Evolutionary conservation across 495 filamentous ascomycete genomes (phyloP).

Genomic region (Sordaria brevicollis): DNA sequence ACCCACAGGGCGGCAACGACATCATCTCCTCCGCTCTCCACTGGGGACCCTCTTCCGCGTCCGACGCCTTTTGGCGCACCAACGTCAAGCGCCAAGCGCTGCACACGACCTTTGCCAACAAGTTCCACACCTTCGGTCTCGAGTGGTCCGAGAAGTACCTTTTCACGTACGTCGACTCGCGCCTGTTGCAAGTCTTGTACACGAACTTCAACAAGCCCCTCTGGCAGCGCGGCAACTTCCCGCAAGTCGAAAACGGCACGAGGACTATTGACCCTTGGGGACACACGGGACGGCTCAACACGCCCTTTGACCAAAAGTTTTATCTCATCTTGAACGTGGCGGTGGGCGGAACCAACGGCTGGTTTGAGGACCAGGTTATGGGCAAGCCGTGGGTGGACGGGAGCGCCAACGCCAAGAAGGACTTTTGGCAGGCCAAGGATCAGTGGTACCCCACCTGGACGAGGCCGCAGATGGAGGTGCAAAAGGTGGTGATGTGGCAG

Average conservation of each 20-base stretch:
- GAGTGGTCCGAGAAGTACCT: constrained; percentile 86
- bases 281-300: constrained; percentile 47
- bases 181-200: constrained; percentile 70
- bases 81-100: constrained; percentile 66
- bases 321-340: constrained; percentile 76
- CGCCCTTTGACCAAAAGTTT: constrained; percentile 74
- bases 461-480: constrained; percentile 56
- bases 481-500: constrained; percentile 72
- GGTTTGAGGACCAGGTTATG: constrained; percentile 60
- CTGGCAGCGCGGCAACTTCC: constrained; percentile 68
- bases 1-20: constrained; percentile 68
- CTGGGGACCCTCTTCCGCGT: constrained; percentile 56
- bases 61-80: constrained; percentile 67
- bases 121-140: constrained; percentile 64
- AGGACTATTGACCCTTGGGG: constrained; percentile 57
- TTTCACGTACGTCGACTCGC: constrained; percentile 75
- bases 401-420: constrained; percentile 50
- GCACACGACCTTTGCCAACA: constrained; percentile 60
- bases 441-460: constrained; percentile 72
- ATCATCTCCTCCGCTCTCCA: constrained; percentile 72
- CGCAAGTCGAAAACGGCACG: constrained; percentile 61
- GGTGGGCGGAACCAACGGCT: constrained; percentile 76
- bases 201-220: constrained; percentile 62
- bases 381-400: constrained; percentile 75
- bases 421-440: constrained; percentile 61